Percentiles rank a stretch among this genome's conserved stretches.
These are phyloP conservation scores for Polyporus tsugae DNA, from an alignment of 1,284 basidiomycete species.

Conservation along the genomic window DNA sequence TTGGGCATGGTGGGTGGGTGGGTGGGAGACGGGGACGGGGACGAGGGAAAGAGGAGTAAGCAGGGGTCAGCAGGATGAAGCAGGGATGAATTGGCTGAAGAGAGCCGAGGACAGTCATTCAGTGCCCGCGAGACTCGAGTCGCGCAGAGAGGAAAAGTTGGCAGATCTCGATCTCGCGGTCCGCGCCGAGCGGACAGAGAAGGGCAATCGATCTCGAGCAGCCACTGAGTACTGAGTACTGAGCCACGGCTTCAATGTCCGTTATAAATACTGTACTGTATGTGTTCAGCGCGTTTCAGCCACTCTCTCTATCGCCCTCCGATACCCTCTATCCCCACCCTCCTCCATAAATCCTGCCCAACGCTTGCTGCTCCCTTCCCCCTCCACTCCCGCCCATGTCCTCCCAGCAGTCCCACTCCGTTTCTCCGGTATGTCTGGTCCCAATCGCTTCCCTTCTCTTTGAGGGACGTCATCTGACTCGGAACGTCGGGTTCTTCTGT, in stretches of 20 bases:
- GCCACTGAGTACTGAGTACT: too few species aligned
- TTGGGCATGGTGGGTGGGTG: slow-evolving; percentile 64
- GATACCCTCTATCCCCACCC: slow-evolving; percentile 15
- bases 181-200: background rate
- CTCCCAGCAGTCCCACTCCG: slow-evolving; percentile 20
- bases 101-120: slow-evolving; percentile 1
- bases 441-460: background rate
- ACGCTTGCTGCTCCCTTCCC: slow-evolving; percentile 14
- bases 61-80: slow-evolving; percentile 18
- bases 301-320: slow-evolving; percentile 11
- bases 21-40: background rate
- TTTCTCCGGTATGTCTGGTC: slow-evolving; percentile 20
- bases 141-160: slow-evolving; percentile 19
- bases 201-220: slow-evolving; percentile 2
- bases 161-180: slow-evolving; percentile 20
- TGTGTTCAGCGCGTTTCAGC: background rate
- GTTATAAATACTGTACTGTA: slow-evolving; percentile 10
- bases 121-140: too few species aligned
- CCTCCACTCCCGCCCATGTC: slow-evolving; percentile 29
- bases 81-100: background rate
- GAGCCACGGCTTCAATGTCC: slow-evolving; percentile 6
- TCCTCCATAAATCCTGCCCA: slow-evolving; percentile 14
- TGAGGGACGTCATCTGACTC: slow-evolving; percentile 21
- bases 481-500: slow-evolving; percentile 19
- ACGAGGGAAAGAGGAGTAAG: slow-evolving; percentile 12